Evolutionary conservation across 192 early-diverging fungal species (phyloP).

Genomic region (Piromyces sp.): DNA sequence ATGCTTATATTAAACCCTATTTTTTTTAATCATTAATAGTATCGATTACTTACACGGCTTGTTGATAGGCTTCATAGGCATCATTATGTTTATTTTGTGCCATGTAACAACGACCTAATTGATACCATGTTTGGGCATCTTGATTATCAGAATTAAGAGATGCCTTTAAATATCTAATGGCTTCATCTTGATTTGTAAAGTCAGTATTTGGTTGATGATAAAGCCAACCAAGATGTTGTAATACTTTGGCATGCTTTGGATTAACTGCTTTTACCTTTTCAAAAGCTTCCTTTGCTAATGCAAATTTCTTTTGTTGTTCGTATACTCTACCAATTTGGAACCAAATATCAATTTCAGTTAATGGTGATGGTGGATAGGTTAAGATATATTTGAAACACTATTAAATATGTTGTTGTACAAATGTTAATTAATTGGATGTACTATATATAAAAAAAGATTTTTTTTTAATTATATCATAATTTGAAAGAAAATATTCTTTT

Average conservation of each 20-base stretch:
- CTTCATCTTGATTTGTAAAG: constrained; percentile 69
- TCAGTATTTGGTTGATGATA: constrained; percentile 71
- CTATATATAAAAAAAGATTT: too few species aligned
- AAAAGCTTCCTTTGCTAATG: constrained; percentile 69
- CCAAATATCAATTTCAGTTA: constrained; percentile 91
- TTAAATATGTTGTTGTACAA: too few species aligned
- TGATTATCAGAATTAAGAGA: constrained; percentile 62
- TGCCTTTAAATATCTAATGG: constrained; percentile 62
- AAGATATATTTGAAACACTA: not conserved
- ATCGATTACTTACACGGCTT: constrained; percentile 64
- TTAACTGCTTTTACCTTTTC: constrained; percentile 75
- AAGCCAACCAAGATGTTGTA: constrained; percentile 94
- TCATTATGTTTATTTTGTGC: constrained; percentile 80
- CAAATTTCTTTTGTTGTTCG: constrained; percentile 77
- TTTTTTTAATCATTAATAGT: too few species aligned
- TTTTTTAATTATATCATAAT: too few species aligned
- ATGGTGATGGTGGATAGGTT: constrained; percentile 27
- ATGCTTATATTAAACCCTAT: too few species aligned
- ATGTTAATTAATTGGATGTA: too few species aligned
- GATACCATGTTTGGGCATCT: constrained; percentile 87
- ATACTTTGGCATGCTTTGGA: constrained; percentile 82
- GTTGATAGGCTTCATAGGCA: constrained; percentile 95
- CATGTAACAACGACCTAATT: constrained; percentile 94
- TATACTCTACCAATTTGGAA: constrained; percentile 96
- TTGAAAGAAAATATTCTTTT: too few species aligned